Evolutionary conservation across 2,329 filamentous ascomycete species (phyloP).

Genomic region (Aspergillus terreus): DNA sequence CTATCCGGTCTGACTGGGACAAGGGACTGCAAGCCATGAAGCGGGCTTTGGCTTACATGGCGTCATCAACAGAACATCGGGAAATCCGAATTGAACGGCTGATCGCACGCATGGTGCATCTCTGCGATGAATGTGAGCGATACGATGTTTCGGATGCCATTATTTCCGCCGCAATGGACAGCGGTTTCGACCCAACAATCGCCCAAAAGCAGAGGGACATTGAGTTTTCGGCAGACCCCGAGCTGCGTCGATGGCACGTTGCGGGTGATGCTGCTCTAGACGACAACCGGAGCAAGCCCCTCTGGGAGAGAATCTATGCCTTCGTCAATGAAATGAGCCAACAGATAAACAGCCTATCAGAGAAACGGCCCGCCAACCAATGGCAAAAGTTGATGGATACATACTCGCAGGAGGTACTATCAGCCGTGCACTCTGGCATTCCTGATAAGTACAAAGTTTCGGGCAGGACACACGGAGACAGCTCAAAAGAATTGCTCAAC

Average conservation of each 20-base stretch:
- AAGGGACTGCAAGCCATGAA: conserved; percentile 31
- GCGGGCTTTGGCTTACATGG: conserved; percentile 33
- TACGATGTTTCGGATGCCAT: conserved; percentile 28
- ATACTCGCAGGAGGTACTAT: conserved; percentile 24
- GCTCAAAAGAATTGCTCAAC: neutral
- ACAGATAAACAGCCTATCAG: conserved; percentile 19
- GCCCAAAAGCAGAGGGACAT: conserved; percentile 27
- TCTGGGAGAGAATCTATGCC: conserved; percentile 30
- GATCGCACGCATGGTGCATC: conserved; percentile 36
- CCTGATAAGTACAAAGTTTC: conserved; percentile 3
- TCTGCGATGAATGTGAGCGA: conserved; percentile 34
- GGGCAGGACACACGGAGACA: neutral
- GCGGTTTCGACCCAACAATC: conserved; percentile 30
- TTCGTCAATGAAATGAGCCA: conserved; percentile 30
- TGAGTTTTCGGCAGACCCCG: conserved; percentile 17
- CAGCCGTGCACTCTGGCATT: conserved; percentile 15
- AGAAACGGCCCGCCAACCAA: conserved; percentile 11
- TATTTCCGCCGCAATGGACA: conserved; percentile 33
- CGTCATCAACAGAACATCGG: conserved; percentile 30
- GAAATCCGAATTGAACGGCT: conserved; percentile 29
- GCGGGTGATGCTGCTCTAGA: conserved; percentile 17
- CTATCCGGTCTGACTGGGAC: conserved; percentile 33
- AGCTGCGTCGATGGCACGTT: conserved; percentile 25
- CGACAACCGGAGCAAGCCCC: conserved; percentile 13
- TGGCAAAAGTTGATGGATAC: conserved; percentile 19